These are phyloP conservation scores for Xylariaceae sp. DNA, from an alignment of 2,329 filamentous ascomycete species.

Conservation along the genomic window DNA sequence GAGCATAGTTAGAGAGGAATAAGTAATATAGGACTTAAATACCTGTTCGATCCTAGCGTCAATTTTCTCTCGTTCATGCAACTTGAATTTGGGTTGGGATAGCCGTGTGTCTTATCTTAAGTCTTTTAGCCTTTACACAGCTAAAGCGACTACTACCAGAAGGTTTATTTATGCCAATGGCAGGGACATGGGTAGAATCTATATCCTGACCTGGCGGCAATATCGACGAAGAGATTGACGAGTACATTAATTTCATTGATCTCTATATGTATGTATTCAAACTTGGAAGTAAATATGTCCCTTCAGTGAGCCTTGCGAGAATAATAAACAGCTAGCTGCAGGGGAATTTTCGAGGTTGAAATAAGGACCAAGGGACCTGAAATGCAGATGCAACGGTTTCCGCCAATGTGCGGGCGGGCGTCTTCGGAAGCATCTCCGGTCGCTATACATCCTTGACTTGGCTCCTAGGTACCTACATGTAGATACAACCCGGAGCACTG, in stretches of 20 bases:
- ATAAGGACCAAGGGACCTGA: slow-evolving; percentile 5
- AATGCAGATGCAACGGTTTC: slow-evolving; percentile 15
- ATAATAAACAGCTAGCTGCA: too few relatives aligned
- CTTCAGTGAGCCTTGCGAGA: too few relatives aligned
- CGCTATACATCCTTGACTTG: not conserved
- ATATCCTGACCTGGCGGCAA: too few relatives aligned
- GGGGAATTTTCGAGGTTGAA: slow-evolving; percentile 7
- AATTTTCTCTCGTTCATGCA: not conserved
- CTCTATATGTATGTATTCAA: too few relatives aligned
- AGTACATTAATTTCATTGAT: too few relatives aligned
- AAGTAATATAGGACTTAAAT: not conserved
- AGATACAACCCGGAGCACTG: too few relatives aligned
- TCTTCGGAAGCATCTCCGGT: not conserved
- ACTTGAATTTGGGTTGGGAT: not conserved
- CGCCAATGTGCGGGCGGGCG: slow-evolving; percentile 2
- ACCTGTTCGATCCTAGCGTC: slow-evolving; percentile 18
- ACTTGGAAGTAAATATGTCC: too few relatives aligned
- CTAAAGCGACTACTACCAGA: too few relatives aligned
- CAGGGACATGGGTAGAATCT: not conserved
- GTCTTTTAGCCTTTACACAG: too few relatives aligned
- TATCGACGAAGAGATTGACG: too few relatives aligned
- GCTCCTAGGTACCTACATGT: not conserved
- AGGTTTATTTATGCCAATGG: too few relatives aligned
- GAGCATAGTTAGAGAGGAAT: not conserved
- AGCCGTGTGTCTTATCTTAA: not conserved